Base-by-base conservation (phyloP, 2,329 filamentous ascomycete species). In the Macrophomina pseudophaseolina region DNA sequence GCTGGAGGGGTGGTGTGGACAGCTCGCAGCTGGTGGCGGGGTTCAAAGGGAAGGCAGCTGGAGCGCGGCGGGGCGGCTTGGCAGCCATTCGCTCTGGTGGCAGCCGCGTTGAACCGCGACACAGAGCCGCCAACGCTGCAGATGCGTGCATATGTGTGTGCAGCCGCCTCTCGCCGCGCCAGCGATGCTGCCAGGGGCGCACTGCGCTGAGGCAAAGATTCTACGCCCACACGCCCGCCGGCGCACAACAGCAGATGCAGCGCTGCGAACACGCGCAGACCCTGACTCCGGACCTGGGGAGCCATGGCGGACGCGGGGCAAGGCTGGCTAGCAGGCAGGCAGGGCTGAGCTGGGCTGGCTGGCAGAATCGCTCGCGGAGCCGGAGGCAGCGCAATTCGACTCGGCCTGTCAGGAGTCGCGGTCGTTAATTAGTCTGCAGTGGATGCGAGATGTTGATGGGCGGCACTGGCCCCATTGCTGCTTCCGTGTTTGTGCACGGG, bases 381-480 rank as follows among this genome's bases (percentile, higher is more conserved):
- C 42, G 56, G n/a, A 32, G 30, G 11, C n/a, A 42, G 23, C 7
- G 35, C 35, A 38, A 38, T 38, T 42, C 14, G 56, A 33, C 52
- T 53, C 16, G 56, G 35, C 35, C 16, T 16, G 35, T 59, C 42
- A 33, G 28, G 38, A 46, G 42, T 44, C n/a, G 23, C 38, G 30
- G 32, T 62, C 38, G 30, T 28, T 62, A 62, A 62, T 62, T 62
- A 49, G 28, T 62, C 30, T 44, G 35, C n/a, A 18, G 11, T 42
- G 16, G 58, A 62, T 23, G 58, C 58, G 58, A 62, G 58, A 62
- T 62, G 44, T 62, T 42, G 58, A 62, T 62, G 44, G 46, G 58
- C 58, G 58, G 58, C 58, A 44, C 42, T 44, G 42, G 42, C 42
- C 42, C 42, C 42, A 44, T 44, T 14, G 42, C 42, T 44, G 42